A percentile compares a stretch with the other conserved stretches of the same genome.
Evolutionary conservation across 805 yeast species (phyloP).

Genomic region (Crinitomyces ghanaensis): DNA sequence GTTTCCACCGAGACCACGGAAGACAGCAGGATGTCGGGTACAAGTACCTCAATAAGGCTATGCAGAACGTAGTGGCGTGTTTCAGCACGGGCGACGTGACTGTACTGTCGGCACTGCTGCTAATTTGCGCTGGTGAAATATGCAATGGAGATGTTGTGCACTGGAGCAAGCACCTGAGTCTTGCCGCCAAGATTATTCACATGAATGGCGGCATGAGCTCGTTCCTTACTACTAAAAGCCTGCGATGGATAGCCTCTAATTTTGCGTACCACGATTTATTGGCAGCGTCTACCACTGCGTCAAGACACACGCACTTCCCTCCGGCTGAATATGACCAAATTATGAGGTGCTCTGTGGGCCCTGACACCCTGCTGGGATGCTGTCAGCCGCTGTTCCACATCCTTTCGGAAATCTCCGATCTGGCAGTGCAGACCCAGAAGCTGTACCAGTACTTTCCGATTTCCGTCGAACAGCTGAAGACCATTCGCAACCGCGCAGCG

Average conservation of each 20-base stretch:
- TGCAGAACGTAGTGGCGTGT: slow-evolving; percentile 11
- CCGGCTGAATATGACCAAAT: slow-evolving; percentile 46
- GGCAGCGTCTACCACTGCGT: slow-evolving; percentile 44
- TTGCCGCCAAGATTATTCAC: slow-evolving; percentile 54
- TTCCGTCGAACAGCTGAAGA: slow-evolving; percentile 8
- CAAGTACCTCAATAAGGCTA: slow-evolving; percentile 17
- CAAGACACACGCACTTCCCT: slow-evolving; percentile 56
- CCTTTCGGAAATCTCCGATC: slow-evolving; percentile 55
- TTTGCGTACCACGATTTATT: slow-evolving; percentile 74
- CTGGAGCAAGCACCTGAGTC: slow-evolving; percentile 57
- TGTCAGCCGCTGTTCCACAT: slow-evolving; percentile 56
- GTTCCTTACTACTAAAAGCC: slow-evolving; percentile 42
- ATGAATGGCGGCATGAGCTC: slow-evolving; percentile 49
- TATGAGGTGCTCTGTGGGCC: slow-evolving; percentile 31
- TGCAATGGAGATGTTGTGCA: slow-evolving; percentile 70
- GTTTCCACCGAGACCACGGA: slow-evolving; percentile 23
- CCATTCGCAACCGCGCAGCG: slow-evolving; percentile 17
- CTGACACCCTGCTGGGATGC: slow-evolving; percentile 65
- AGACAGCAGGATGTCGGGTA: slow-evolving; percentile 21
- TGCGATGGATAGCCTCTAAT: slow-evolving; percentile 63
- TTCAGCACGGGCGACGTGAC: slow-evolving; percentile 17
- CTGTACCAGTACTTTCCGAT: slow-evolving; percentile 15
- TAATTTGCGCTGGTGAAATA: slow-evolving; percentile 69
- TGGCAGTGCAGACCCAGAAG: slow-evolving; percentile 43
- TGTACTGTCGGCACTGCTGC: slow-evolving; percentile 53